A percentile compares a stretch with the other conserved stretches of the same genome.
phyloP scores from a whole-genome alignment of 352 stramenopile genomes.

The Hyaloperonospora brassicae region DNA sequence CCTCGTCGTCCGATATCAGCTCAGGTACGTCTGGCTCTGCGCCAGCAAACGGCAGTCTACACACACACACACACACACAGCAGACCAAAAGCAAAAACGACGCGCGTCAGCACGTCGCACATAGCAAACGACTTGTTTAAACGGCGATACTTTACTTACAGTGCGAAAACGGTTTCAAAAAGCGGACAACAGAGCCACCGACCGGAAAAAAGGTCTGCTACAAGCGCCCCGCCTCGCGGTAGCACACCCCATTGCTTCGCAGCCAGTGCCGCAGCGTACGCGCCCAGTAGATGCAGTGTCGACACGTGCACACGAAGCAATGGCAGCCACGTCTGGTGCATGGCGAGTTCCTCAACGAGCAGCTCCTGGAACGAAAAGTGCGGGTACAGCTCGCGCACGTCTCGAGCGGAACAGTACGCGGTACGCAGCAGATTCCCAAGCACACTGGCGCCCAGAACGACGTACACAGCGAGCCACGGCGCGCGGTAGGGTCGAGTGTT shows the following conservation, averaged over 20 bases:
- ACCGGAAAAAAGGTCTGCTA: constrained; percentile 42
- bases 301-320: constrained; percentile 31
- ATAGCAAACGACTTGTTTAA: background rate
- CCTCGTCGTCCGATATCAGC: constrained; percentile 49
- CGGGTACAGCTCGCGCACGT: constrained; percentile 56
- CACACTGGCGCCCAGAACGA: constrained; percentile 31
- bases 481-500: too few relatives aligned
- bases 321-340: constrained; percentile 51
- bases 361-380: constrained; percentile 54
- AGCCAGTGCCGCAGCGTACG: constrained; percentile 26
- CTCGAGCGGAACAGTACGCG: constrained; percentile 31
- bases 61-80: background rate
- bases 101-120: background rate
- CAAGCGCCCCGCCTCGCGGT: constrained; percentile 38
- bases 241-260: constrained; percentile 31
- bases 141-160: constrained; percentile 29
- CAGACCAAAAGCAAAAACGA: background rate
- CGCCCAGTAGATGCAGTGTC: constrained; percentile 37
- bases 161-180: constrained; percentile 39
- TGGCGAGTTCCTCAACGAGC: constrained; percentile 44
- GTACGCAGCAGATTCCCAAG: constrained; percentile 39
- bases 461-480: constrained; percentile 41
- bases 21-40: constrained; percentile 51
- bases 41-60: constrained; percentile 47
- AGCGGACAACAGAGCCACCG: constrained; percentile 49